Base-by-base conservation (phyloP, 2,329 filamentous ascomycete species). In the Neobulgaria alba region DNA sequence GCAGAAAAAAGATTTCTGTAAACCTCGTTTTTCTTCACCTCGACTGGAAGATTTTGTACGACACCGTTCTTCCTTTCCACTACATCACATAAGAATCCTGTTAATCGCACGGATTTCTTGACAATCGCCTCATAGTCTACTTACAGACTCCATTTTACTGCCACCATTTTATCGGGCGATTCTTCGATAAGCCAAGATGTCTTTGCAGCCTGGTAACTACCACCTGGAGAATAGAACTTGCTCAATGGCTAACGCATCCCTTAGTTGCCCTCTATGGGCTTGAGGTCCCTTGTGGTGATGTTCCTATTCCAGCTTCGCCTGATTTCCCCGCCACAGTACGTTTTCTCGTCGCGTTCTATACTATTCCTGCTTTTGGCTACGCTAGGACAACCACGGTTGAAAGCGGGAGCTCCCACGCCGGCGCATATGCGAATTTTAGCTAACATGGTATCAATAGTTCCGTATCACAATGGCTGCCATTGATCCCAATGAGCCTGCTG, bases 381-480 rank as follows among this genome's bases (percentile, higher is more conserved):
- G n/a, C n/a, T n/a, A n/a, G n/a, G n/a, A n/a, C n/a, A n/a, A n/a
- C n/a, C n/a, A n/a, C n/a, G n/a, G n/a, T n/a, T n/a, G n/a, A n/a
- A n/a, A n/a, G n/a, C n/a, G n/a, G n/a, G n/a, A n/a, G n/a, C n/a
- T n/a, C n/a, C n/a, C n/a, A n/a, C n/a, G n/a, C n/a, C n/a, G n/a
- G n/a, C n/a, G n/a, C n/a, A n/a, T n/a, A n/a, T n/a, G n/a, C n/a
- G n/a, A n/a, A n/a, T n/a, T n/a, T n/a, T n/a, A n/a, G n/a, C n/a
- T n/a, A n/a, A n/a, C n/a, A n/a, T n/a, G n/a, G 3, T 31, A n/a
- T 14, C 10, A 29, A 12, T 58, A 95, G 89, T 93, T 95, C 69
- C 87, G 87, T 63, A 87, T 98, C 61, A 96, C 89, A 58, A 98
- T 98, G 92, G 92, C 93, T 58, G 92, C 92, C 52, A 82, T 98